Conservation (phyloP, 2,329 filamentous ascomycete species). For the Alternaria sp. region DNA sequence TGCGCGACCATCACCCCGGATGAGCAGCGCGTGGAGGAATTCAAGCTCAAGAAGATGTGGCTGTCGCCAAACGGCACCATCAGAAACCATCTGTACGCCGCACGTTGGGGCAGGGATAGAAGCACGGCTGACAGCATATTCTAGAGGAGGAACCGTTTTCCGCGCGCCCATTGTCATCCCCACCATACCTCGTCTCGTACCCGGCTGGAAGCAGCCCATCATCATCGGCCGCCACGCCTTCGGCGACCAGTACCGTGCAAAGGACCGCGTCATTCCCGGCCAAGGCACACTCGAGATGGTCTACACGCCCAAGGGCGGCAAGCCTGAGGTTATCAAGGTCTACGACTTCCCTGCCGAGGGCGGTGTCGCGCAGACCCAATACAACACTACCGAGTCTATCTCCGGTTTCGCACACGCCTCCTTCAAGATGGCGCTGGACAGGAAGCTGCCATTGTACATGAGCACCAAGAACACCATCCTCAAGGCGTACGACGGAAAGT, state of each 20-base stretch:
- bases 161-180: constrained; percentile 98
- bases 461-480: constrained; percentile 99
- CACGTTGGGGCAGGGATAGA: background rate
- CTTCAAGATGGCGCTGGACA: constrained; percentile 92
- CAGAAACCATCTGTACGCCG: constrained; percentile 66
- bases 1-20: constrained; percentile 99
- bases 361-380: constrained; percentile 92
- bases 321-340: constrained; percentile 87
- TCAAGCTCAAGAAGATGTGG: constrained; percentile 99
- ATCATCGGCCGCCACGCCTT: constrained; percentile 99
- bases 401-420: constrained; percentile 92
- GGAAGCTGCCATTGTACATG: constrained; percentile 96
- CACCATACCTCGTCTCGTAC: constrained; percentile 88
- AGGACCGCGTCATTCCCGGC: constrained; percentile 83
- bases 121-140: constrained; percentile 28
- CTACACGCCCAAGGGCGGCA: constrained; percentile 82
- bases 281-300: constrained; percentile 93
- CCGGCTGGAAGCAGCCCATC: constrained; percentile 98
- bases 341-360: constrained; percentile 87
- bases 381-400: constrained; percentile 98
- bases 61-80: constrained; percentile 94
- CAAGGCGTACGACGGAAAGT: constrained; percentile 97
- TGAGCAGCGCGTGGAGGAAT: constrained; percentile 95
- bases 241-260: constrained; percentile 97
- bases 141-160: constrained; percentile 91